phyloP scores from a whole-genome alignment of 768 basidiomycete species.

The Amyloporia xantha region DNA sequence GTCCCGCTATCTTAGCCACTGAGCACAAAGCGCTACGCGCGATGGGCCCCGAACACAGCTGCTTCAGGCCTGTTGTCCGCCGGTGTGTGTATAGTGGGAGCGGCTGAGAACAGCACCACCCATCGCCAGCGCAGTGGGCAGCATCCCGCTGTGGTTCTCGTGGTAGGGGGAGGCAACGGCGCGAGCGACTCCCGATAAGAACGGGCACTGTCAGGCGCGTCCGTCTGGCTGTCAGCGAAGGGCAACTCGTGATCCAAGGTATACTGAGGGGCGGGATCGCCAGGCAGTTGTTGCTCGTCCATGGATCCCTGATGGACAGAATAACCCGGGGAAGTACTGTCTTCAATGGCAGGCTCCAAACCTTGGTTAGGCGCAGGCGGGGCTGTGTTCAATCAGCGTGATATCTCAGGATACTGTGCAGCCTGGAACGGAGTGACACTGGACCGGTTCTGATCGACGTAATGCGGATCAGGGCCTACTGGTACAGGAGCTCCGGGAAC shows the following conservation, averaged over 20 bases:
- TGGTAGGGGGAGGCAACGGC: no score
- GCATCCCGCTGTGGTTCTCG: no score
- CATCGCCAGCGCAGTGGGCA: no score
- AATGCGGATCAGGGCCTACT: constrained; percentile 31
- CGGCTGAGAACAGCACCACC: no score
- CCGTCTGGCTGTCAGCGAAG: constrained; percentile 26
- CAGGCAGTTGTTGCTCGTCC: background rate
- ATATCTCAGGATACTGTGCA: constrained; percentile 67
- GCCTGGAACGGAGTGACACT: constrained; percentile 75
- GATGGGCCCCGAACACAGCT: no score
- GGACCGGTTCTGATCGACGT: constrained; percentile 58
- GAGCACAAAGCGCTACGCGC: no score
- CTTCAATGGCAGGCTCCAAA: constrained; percentile 17
- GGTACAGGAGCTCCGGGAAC: background rate
- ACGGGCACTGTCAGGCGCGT: no score
- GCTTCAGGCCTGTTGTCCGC: no score
- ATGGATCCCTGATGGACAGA: background rate
- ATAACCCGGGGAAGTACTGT: constrained; percentile 7
- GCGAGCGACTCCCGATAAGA: no score
- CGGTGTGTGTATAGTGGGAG: no score
- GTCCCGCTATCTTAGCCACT: no score
- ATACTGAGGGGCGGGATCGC: constrained; percentile 1
- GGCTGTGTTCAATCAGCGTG: constrained; percentile 41
- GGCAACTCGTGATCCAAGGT: constrained; percentile 20
- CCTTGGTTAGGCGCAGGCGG: background rate